These are phyloP conservation scores for Saitozyma podzolica DNA, from an alignment of 768 basidiomycete species.

Conservation along the genomic window DNA sequence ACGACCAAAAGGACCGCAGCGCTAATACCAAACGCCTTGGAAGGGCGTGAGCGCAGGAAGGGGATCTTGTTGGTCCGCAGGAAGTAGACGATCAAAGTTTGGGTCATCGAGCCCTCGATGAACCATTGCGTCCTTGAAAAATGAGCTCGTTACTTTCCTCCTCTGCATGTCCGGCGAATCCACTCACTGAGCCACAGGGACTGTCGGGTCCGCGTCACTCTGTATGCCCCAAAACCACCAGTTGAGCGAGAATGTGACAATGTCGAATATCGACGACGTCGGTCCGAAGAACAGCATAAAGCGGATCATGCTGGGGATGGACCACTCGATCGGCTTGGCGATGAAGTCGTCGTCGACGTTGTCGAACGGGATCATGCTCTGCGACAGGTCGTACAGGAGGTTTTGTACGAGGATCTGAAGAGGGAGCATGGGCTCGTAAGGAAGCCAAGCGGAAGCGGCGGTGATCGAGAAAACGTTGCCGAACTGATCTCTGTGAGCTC, in stretches of 20 bases:
- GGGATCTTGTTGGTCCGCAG: background rate
- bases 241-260: background rate
- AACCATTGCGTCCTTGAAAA: background rate
- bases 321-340: background rate
- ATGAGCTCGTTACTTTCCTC: too few species aligned
- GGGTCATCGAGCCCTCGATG: slow-evolving; percentile 1
- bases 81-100: background rate
- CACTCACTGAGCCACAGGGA: background rate
- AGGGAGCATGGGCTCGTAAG: background rate
- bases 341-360: background rate
- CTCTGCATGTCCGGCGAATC: too few species aligned
- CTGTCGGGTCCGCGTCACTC: background rate
- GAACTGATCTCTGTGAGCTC: background rate
- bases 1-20: background rate
- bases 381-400: background rate
- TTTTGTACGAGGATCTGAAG: background rate
- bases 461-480: slow-evolving; percentile 1
- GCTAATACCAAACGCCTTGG: background rate
- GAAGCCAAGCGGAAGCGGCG: background rate
- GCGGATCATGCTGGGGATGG: background rate
- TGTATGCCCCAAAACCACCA: background rate
- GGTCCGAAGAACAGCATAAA: background rate
- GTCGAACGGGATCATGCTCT: background rate
- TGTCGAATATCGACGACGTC: background rate
- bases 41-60: background rate